Conservation (phyloP, 2,329 filamentous ascomycete genomes). For the Hymenoscyphus linearis region DNA sequence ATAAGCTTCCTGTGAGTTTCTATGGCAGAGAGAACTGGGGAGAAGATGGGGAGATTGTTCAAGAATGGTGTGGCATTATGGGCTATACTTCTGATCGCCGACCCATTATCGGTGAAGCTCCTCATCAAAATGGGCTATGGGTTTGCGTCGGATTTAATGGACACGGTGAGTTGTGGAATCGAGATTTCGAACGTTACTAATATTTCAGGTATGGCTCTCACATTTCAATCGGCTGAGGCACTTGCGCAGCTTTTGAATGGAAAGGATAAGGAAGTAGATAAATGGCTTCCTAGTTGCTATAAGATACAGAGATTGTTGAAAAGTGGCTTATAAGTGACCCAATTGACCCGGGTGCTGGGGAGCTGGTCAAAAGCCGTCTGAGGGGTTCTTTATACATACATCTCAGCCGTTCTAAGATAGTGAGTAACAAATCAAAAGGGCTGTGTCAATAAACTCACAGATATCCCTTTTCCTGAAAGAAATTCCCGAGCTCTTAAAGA, state of each 20-base stretch:
- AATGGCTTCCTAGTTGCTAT: conserved; percentile 19
- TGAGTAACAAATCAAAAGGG: no score
- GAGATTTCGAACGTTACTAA: background rate
- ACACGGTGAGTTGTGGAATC: conserved; percentile 15
- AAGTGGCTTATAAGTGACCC: background rate
- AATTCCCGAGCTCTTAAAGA: no score
- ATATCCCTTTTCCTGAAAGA: no score
- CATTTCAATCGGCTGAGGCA: conserved; percentile 20
- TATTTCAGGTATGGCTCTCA: conserved; percentile 18
- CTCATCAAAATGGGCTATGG: conserved; percentile 33
- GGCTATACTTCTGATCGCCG: conserved; percentile 47
- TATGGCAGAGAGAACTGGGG: conserved; percentile 41
- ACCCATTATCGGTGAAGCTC: conserved; percentile 46
- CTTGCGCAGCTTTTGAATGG: conserved; percentile 17
- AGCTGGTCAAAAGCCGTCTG: no score
- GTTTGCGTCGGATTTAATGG: conserved; percentile 24
- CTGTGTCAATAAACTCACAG: no score
- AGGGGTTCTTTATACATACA: no score
- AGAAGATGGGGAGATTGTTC: conserved; percentile 39
- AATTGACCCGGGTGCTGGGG: no score
- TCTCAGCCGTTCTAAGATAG: no score
- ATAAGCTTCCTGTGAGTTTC: conserved; percentile 24
- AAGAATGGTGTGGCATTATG: conserved; percentile 52
- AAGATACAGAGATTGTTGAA: conserved; percentile 1
- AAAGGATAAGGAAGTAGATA: conserved; percentile 14